These are phyloP conservation scores for Moricandia arvensis DNA, from an alignment of 345 rosid species.

Conservation along the genomic window DNA sequence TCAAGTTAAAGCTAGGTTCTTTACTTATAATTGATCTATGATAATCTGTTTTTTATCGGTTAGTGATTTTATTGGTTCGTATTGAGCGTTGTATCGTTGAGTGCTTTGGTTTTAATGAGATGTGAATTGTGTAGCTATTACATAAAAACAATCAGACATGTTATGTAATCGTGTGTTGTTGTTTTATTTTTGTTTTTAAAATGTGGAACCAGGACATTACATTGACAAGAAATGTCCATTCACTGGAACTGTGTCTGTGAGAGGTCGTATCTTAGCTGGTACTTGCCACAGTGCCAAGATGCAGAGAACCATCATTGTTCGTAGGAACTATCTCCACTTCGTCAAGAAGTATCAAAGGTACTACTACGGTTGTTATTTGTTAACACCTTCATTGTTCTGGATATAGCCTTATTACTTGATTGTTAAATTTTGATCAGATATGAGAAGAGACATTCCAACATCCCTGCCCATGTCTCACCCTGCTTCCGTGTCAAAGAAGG, in stretches of 20 bases:
- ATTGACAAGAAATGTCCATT: slow-evolving; percentile 93
- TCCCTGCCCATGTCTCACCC: slow-evolving; percentile 69
- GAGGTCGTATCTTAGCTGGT: slow-evolving; percentile 93
- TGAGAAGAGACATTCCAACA: slow-evolving; percentile 78
- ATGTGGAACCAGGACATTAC: slow-evolving; percentile 53
- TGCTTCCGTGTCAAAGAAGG: slow-evolving; percentile 83
- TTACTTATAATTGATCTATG: not conserved
- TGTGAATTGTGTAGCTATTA: not conserved
- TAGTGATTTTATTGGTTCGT: not conserved
- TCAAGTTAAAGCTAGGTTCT: too few species aligned
- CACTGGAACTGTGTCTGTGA: slow-evolving; percentile 80
- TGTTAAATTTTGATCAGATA: slow-evolving; percentile 36
- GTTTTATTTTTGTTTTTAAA: not conserved
- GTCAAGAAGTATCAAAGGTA: slow-evolving; percentile 92
- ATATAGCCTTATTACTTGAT: not conserved
- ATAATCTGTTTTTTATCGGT: not conserved
- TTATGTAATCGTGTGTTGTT: not conserved
- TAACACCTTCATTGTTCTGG: not conserved
- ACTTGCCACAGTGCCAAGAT: slow-evolving; percentile 96
- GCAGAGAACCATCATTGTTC: slow-evolving; percentile 85
- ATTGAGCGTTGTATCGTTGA: not conserved
- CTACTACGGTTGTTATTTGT: not conserved
- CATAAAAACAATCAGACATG: not conserved
- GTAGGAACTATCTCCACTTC: slow-evolving; percentile 84
- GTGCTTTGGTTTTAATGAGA: not conserved